Evolutionary conservation across 805 yeast species (phyloP), one percentile per base, ranked within the genome.

Genomic region (Saccharomyces paradoxus): DNA sequence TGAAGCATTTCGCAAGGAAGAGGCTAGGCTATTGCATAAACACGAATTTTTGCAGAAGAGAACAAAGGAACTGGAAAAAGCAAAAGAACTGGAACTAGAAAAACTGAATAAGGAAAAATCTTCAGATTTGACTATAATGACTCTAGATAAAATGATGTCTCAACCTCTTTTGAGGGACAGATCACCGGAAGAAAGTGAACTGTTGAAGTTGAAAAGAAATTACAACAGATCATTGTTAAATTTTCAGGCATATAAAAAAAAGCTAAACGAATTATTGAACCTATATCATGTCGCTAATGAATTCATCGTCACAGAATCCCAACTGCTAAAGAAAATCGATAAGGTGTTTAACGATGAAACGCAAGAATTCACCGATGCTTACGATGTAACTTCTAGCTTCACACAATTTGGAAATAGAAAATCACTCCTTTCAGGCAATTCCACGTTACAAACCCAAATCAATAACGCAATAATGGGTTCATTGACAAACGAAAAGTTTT

Each of bases 291-390:
- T 83, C 2, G 74, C 92, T 1, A 77, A 79, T 28, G 75, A 78
- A 48, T 90, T 82, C 71, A 87, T 89, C 61, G 81, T 88, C 44
- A 84, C 84, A 30, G 96, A 87, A 69, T 80, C 53, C 84, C 89
- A 50, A 81, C 84, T 66, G 49, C n/a, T 53, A 50, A 57, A 56
- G 49, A 60, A 56, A 41, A 59, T 63, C 28, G 69, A 63, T 46
- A 60, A 66, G 24, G 66, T 57, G 2, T 67, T 65, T 49, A 59
- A 63, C 29, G 64, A 62, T 50, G 71, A 66, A 54, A 61, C 66
- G 55, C 46, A 58, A n/a, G 58, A 61, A 31, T 71, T 71, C 56
- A 60, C 68, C 24, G 61, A 64, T 37, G 44, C 44, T 8, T 37
- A 37, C 12, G 55, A 59, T 32, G 59, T 69, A 4, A 60, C 63